Percentiles rank a stretch among this genome's conserved stretches.
Conservation (phyloP, 371 early-diverging fungal species). For the Choanephora cucurbitarum region DNA sequence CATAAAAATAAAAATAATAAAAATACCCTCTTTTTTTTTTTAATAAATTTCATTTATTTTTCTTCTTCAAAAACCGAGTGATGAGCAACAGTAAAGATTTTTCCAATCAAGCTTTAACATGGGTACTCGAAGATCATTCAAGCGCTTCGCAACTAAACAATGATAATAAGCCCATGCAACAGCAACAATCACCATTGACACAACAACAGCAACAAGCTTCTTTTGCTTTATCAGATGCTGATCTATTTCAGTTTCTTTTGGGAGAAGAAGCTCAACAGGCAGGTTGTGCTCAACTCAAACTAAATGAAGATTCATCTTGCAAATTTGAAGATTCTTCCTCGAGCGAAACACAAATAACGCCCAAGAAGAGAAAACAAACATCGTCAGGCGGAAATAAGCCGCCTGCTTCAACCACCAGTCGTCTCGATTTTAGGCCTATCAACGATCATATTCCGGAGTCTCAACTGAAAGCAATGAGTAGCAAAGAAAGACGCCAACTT, state of each 20-base stretch:
- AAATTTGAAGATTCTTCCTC: constrained; percentile 11
- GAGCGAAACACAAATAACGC: constrained; percentile 6
- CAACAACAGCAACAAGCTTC: background rate
- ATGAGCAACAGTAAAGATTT: too few species aligned
- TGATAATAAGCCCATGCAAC: too few species aligned
- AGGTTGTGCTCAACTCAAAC: background rate
- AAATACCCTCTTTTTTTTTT: too few species aligned
- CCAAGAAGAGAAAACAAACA: background rate
- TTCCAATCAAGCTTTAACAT: too few species aligned
- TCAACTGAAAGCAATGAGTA: constrained; percentile 62
- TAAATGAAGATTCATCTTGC: background rate
- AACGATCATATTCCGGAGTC: constrained; percentile 29
- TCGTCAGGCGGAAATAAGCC: background rate
- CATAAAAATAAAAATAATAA: too few species aligned
- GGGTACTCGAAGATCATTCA: too few species aligned
- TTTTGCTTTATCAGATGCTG: constrained; percentile 9
- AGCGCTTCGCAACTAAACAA: too few species aligned
- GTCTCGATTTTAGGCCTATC: constrained; percentile 24
- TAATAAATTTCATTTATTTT: too few species aligned
- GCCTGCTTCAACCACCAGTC: constrained; percentile 16
- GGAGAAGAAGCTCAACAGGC: constrained; percentile 15
- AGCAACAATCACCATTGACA: too few species aligned
- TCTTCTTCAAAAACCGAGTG: too few species aligned
- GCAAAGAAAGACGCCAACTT: constrained; percentile 87
- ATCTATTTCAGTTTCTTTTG: constrained; percentile 21